Evolutionary conservation across 257 asterid genomes (phyloP), one percentile per base, ranked within the genome.

Genomic region (Solanum clarkiae): DNA sequence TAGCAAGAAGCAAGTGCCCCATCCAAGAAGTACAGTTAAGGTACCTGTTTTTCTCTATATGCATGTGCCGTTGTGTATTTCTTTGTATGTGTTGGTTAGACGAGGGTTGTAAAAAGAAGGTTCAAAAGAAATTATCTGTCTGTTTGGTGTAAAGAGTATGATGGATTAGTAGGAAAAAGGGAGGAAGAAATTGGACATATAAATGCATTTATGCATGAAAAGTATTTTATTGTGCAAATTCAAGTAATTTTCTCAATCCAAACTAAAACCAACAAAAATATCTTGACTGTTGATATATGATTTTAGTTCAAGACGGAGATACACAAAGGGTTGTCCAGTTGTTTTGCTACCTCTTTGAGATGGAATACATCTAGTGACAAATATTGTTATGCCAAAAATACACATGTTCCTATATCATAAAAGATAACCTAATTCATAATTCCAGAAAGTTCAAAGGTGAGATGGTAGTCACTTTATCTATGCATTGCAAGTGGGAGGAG

Each of bases 11-110:
- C 97, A 89, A 90, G 86, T 90, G 53, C 86, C 86, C 63, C 56
- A 92, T 87, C 84, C 80, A 87, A 87, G 90, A 66, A 88, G 89
- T 86, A 85, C 87, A n/a, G 40, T 86, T 82, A 96, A 94, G 98
- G 98, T 96, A 87, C 66, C 49, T 79, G 66, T 53, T 79, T 79
- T 53, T 7, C 49, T 53, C 29, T 79, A 53, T 26, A 79, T 17
- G 49, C 66, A 53, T 10, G 29, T 79, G 49, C 49, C 44, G 6
- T 79, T 51, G 29, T 53, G 17, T 26, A 26, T 79, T 72, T 51
- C 47, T 15, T 53, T 53, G 17, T 77, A 11, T 77, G 63, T 10
- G 14, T 77, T 77, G 26, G 47, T 51, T 77, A 51, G 63, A 77
- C 6, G 47, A 51, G 26, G 82, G 16, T 77, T 26, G 63, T 51